Base-by-base conservation (phyloP, 345 rosid species). In the Euclidium syriacum region DNA sequence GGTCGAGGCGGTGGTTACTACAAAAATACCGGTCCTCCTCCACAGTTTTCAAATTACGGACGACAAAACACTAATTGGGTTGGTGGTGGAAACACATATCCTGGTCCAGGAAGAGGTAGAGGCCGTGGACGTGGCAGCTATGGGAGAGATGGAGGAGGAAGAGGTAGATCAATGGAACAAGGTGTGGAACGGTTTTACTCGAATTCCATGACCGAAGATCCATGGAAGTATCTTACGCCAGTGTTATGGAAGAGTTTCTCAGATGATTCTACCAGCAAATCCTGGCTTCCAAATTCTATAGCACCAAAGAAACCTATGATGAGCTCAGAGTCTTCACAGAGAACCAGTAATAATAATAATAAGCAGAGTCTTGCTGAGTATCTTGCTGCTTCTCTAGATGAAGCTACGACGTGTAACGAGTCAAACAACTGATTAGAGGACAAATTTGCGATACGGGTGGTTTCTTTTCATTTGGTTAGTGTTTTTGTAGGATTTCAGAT, bases 191-290 rank as follows among this genome's bases (percentile, higher is more conserved):
- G 64, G 30, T 83, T 81, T 65, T 86, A 73, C 44, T 60, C 79
- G 36, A 76, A 69, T 42, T 91, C 96, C 54, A 91, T 91, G 98
- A 58, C 81, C 54, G 85, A 81, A 64, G 87, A 91, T 58, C 98
- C 98, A 16, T 91, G 96, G 96, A 64, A 75, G 71, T 23, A 70
- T 62, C 46, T 91, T 19, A 56, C 77, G 49, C 96, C 95, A 58
- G 70, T 76, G 58, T 1, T 73, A 27, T 86, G 92, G 98, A 85
- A 44, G 65, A 70, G 72, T 20, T 71, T 34, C 4, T 27, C 63
- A 54, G 79, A 66, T 52, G 36, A 52, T 65, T 58, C 65, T 9
- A 65, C 27, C 34, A 63, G 47, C 63, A 70, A n/a, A 50, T 6
- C 88, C 56, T 80, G 91, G 96, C 83, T 86, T 78, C 85, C 90